phyloP scores from a whole-genome alignment of 2,329 filamentous ascomycete species.

The Lecanicillium sp. region DNA sequence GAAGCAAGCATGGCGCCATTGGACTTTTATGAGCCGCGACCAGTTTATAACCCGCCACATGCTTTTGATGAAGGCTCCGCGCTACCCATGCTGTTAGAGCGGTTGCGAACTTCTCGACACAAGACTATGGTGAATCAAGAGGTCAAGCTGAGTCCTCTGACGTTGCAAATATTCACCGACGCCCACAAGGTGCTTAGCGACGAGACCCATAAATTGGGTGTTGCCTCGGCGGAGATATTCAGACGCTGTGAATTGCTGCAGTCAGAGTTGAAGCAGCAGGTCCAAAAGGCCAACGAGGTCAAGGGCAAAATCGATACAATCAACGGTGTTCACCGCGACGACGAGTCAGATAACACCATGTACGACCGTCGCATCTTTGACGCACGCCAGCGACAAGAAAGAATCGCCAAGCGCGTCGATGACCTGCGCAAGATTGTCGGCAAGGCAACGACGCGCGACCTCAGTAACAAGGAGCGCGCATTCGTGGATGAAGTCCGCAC shows the following conservation, averaged over 20 bases:
- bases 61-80: constrained; percentile 49
- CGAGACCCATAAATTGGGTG: constrained; percentile 60
- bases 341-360: constrained; percentile 44
- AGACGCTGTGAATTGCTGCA: constrained; percentile 60
- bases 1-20: constrained; percentile 35
- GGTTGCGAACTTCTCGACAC: constrained; percentile 50
- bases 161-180: constrained; percentile 62
- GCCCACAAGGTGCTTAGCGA: constrained; percentile 62
- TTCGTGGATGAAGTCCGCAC: constrained; percentile 40
- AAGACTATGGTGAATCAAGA: constrained; percentile 57
- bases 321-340: constrained; percentile 35
- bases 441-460: constrained; percentile 32
- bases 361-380: constrained; percentile 50
- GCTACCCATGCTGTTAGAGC: constrained; percentile 47
- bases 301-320: constrained; percentile 59
- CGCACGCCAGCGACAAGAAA: constrained; percentile 47
- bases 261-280: constrained; percentile 58
- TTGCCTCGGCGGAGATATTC: constrained; percentile 66
- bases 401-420: constrained; percentile 52
- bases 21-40: constrained; percentile 54
- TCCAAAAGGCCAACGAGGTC: constrained; percentile 57
- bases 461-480: constrained; percentile 36
- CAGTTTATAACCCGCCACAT: constrained; percentile 55
- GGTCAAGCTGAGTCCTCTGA: constrained; percentile 61
- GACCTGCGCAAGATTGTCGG: constrained; percentile 38